These are phyloP conservation scores for Botrytis aclada DNA, from an alignment of 2,329 filamentous ascomycete genomes.

Conservation along the genomic window DNA sequence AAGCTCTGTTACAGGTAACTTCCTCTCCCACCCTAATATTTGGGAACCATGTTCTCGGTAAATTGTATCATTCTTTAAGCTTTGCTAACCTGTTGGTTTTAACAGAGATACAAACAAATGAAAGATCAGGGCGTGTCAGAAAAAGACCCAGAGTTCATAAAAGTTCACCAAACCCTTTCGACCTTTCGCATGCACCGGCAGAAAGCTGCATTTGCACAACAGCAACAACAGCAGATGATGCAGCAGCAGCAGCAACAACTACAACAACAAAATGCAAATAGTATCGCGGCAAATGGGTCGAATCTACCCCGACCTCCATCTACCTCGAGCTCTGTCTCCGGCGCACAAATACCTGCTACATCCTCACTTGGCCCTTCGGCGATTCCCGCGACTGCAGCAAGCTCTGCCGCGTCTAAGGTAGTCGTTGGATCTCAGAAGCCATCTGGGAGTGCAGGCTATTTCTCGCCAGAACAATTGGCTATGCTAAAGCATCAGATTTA, in stretches of 20 bases:
- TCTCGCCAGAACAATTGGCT: conserved; percentile 74
- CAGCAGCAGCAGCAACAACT: conserved; percentile 40
- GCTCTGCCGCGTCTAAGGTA: conserved; percentile 28
- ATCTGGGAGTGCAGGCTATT: conserved; percentile 50
- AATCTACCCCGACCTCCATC: conserved; percentile 49
- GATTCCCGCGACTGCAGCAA: conserved; percentile 29
- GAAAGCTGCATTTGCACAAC: conserved; percentile 32
- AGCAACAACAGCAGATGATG: conserved; percentile 43
- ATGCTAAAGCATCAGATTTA: conserved; percentile 82
- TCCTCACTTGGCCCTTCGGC: conserved; percentile 36
- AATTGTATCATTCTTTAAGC: background rate
- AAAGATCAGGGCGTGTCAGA: conserved; percentile 77
- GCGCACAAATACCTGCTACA: conserved; percentile 27
- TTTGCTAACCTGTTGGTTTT: conserved; percentile 22
- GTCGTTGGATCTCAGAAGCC: conserved; percentile 30
- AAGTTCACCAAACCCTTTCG: conserved; percentile 71
- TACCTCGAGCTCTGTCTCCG: conserved; percentile 31
- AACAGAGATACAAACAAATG: conserved; percentile 84
- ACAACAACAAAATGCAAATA: conserved; percentile 52
- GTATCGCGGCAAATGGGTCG: conserved; percentile 53
- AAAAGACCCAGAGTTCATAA: conserved; percentile 83
- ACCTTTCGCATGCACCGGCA: conserved; percentile 63
- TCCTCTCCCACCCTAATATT: conserved; percentile 11
- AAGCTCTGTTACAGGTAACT: conserved; percentile 61
- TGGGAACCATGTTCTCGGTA: conserved; percentile 14